phyloP scores from a whole-genome alignment of 2,329 filamentous ascomycete species.

The Alternaria brassicae region DNA sequence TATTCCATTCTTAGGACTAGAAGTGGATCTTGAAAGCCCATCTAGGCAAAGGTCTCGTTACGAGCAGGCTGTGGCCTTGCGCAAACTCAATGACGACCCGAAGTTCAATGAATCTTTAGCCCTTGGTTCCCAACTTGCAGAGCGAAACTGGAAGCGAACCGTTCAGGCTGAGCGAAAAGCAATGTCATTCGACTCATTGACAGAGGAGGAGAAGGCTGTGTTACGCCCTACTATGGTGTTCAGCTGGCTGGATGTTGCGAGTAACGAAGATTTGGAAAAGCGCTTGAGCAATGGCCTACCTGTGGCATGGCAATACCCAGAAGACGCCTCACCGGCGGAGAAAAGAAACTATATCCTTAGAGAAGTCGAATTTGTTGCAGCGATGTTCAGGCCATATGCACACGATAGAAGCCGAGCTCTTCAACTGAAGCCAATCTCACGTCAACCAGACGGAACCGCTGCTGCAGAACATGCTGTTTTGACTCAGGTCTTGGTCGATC shows the following conservation, averaged over 20 bases:
- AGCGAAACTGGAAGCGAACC: background rate
- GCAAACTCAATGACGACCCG: background rate
- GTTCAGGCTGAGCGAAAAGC: background rate
- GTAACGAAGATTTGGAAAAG: background rate
- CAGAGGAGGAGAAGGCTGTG: background rate
- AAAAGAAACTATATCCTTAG: background rate
- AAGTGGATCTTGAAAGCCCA: background rate
- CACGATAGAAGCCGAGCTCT: background rate
- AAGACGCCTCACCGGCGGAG: background rate
- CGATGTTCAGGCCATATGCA: background rate
- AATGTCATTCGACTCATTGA: background rate
- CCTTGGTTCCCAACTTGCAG: background rate
- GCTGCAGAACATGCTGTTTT: background rate
- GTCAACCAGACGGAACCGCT: background rate
- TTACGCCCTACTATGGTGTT: background rate
- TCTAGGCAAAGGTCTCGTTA: background rate
- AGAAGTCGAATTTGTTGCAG: background rate
- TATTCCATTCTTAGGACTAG: background rate
- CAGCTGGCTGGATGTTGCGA: background rate
- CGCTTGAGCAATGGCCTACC: background rate
- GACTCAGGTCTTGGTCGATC: background rate
- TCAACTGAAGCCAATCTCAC: background rate
- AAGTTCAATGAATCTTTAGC: background rate
- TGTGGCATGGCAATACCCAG: background rate
- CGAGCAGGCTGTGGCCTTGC: background rate